A percentile compares a stretch with the other conserved stretches of the same genome.
phyloP scores from a whole-genome alignment of 2,329 filamentous ascomycete genomes.

The Fusarium concolor region DNA sequence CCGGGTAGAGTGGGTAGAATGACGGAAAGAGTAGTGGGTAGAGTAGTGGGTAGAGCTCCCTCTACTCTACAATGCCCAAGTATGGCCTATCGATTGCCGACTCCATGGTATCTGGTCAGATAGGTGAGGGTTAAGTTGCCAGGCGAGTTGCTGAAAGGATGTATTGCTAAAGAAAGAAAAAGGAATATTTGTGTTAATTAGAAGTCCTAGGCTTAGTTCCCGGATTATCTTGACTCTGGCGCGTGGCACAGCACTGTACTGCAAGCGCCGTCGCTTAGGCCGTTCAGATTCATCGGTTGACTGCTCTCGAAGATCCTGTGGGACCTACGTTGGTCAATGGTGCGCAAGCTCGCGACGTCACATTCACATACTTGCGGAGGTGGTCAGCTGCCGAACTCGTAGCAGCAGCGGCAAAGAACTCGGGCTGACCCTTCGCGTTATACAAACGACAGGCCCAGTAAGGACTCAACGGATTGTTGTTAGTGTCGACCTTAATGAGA shows the following conservation, averaged over 20 bases:
- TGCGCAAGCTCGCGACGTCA: background rate
- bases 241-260: background rate
- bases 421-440: background rate
- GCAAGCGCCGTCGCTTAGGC: background rate
- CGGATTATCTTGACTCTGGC: background rate
- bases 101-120: background rate
- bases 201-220: background rate
- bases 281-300: background rate
- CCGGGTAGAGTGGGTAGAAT: no score
- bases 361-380: background rate
- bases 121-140: background rate
- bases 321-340: background rate
- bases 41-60: no score
- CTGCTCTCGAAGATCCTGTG: background rate
- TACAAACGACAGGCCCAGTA: background rate
- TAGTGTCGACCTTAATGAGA: background rate
- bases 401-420: background rate
- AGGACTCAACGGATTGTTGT: background rate
- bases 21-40: no score
- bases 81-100: background rate
- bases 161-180: background rate
- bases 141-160: background rate
- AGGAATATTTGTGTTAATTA: background rate
- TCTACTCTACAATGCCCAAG: no score
- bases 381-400: background rate